phyloP scores from a whole-genome alignment of 768 basidiomycete species.

The Gymnopilus dilepis region DNA sequence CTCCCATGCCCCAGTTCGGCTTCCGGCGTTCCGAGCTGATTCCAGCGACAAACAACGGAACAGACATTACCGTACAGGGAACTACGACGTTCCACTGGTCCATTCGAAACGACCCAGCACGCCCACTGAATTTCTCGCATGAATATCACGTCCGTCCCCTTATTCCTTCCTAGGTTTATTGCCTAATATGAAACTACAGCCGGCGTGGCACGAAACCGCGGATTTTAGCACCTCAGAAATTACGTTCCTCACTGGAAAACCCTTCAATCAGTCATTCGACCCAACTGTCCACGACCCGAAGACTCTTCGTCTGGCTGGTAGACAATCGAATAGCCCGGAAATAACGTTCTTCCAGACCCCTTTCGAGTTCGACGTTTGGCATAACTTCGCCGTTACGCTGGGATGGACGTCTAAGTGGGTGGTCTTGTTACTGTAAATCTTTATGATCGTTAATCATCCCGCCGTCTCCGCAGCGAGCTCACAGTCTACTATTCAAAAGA shows the following conservation, averaged over 20 bases:
- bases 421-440: background rate
- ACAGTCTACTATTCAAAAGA: slow-evolving; percentile 23
- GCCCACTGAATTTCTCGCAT: slow-evolving; percentile 21
- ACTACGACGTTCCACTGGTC: slow-evolving; percentile 24
- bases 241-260: slow-evolving; percentile 20
- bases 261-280: slow-evolving; percentile 20
- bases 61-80: slow-evolving; percentile 20
- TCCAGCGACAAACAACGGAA: slow-evolving; percentile 21
- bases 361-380: slow-evolving; percentile 22
- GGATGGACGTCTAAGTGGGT: slow-evolving; percentile 21
- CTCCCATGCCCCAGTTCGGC: slow-evolving; percentile 21
- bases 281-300: slow-evolving; percentile 19
- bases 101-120: slow-evolving; percentile 14
- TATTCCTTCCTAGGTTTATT: background rate
- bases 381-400: slow-evolving; percentile 22
- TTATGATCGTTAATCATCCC: background rate
- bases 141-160: slow-evolving; percentile 19
- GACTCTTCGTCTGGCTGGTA: slow-evolving; percentile 19
- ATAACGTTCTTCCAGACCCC: slow-evolving; percentile 22
- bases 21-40: slow-evolving; percentile 22
- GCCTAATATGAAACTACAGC: background rate
- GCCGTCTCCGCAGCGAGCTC: slow-evolving; percentile 7
- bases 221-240: slow-evolving; percentile 23
- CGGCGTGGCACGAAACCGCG: slow-evolving; percentile 23
- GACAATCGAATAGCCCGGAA: slow-evolving; percentile 18